Conservation (phyloP, 208 protist genomes). For the Acanthamoeba polyphaga region DNA sequence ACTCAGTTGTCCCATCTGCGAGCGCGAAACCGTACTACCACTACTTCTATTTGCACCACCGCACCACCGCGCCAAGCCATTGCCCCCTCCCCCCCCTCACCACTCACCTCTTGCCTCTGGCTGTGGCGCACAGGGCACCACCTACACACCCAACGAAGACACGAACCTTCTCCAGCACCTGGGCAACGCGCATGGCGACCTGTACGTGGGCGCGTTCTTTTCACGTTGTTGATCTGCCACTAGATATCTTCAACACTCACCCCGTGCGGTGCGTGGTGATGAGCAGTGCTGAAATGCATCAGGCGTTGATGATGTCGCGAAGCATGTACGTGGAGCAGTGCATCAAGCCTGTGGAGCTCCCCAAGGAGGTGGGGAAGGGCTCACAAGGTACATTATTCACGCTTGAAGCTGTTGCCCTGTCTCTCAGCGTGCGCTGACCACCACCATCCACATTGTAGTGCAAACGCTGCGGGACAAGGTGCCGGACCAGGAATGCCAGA, state of each 20-base stretch:
- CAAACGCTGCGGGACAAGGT: constrained; percentile 24
- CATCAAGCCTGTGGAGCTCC: constrained; percentile 38
- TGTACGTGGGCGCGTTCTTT: neutral
- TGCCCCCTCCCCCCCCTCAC: neutral
- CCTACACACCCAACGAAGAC: constrained; percentile 27
- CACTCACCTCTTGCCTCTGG: neutral
- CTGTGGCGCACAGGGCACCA: neutral
- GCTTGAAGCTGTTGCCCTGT: neutral
- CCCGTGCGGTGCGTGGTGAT: neutral
- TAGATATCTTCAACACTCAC: neutral
- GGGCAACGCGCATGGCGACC: neutral
- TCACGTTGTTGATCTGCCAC: neutral
- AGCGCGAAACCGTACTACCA: neutral
- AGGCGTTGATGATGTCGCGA: constrained; percentile 39
- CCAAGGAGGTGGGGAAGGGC: constrained; percentile 47
- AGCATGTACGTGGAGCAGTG: neutral
- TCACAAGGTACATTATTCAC: neutral
- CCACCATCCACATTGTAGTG: neutral
- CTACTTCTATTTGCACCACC: neutral
- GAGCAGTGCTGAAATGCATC: neutral
- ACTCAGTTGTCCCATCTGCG: constrained; percentile 55
- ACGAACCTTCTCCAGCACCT: constrained; percentile 57
- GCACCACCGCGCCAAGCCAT: neutral
- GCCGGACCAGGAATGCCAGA: constrained; percentile 54
- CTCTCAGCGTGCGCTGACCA: neutral